These are phyloP conservation scores for Blastobotrys serpentis DNA, from an alignment of 1,139 yeast species.

Conservation along the genomic window DNA sequence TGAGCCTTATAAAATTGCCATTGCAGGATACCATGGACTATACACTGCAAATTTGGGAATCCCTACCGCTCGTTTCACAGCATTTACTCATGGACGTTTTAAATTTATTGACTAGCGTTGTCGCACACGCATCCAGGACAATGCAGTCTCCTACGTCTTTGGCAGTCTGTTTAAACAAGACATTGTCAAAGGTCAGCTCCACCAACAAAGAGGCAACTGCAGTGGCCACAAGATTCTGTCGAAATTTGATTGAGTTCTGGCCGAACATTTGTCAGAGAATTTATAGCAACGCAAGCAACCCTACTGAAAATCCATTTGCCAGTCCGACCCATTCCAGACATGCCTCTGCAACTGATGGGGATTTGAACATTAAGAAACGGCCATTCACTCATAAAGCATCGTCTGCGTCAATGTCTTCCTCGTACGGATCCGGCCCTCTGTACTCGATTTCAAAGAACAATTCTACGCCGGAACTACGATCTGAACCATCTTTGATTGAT, in stretches of 20 bases:
- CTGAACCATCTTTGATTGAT: constrained; percentile 2
- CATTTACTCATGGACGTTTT: constrained; percentile 27
- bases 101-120: constrained; percentile 24
- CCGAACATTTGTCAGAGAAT: constrained; percentile 20
- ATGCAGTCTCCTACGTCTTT: constrained; percentile 27
- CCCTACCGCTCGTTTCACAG: constrained; percentile 27
- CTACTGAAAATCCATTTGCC: constrained; percentile 11
- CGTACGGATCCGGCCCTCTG: constrained; percentile 5
- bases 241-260: constrained; percentile 36
- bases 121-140: constrained; percentile 23
- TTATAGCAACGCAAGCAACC: constrained; percentile 11
- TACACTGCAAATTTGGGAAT: constrained; percentile 23
- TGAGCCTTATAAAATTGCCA: constrained; percentile 32
- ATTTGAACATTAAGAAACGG: constrained; percentile 8
- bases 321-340: constrained; percentile 14
- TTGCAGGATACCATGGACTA: constrained; percentile 31
- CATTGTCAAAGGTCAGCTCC: constrained; percentile 33
- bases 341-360: constrained; percentile 2
- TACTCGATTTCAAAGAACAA: constrained; percentile 17
- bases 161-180: constrained; percentile 37
- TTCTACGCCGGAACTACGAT: constrained; percentile 21
- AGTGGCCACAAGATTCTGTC: constrained; percentile 30
- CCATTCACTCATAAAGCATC: constrained; percentile 7
- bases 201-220: constrained; percentile 31
- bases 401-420: constrained; percentile 11